Percentiles rank a stretch among this genome's conserved stretches.
Evolutionary conservation across 1,139 yeast genomes (phyloP).

Genomic region (Taiozyma onychis): DNA sequence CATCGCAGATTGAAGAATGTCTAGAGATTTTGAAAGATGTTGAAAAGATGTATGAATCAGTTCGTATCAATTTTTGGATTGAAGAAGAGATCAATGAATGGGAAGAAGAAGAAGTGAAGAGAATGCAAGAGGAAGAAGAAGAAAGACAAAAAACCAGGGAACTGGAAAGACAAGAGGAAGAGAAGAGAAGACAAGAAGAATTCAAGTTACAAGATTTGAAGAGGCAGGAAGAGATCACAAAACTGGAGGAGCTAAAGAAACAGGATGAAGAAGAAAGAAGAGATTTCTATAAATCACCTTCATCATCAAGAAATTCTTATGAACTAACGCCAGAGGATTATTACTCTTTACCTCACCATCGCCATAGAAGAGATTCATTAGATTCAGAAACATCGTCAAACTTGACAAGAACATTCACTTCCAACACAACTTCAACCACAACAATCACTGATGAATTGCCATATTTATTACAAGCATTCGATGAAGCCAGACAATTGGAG

Average conservation of each 20-base stretch:
- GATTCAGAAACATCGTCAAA: constrained; percentile 21
- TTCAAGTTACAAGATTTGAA: background rate
- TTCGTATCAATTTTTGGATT: constrained; percentile 28
- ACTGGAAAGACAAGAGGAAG: constrained; percentile 2
- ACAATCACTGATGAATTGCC: constrained; percentile 30
- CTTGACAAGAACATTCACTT: constrained; percentile 15
- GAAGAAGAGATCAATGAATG: constrained; percentile 17
- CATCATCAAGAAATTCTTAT: background rate
- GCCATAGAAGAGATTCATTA: constrained; percentile 7
- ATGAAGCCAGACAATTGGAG: constrained; percentile 30
- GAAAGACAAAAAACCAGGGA: constrained; percentile 2
- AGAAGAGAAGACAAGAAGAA: background rate
- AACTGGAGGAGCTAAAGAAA: background rate
- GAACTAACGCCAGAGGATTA: background rate
- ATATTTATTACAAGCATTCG: constrained; percentile 31
- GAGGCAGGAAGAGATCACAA: background rate
- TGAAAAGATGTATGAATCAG: constrained; percentile 32
- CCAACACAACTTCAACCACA: constrained; percentile 20
- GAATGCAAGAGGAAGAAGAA: background rate
- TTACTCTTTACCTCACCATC: background rate
- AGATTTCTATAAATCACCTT: background rate
- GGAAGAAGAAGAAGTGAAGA: constrained; percentile 12
- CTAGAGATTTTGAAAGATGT: constrained; percentile 29
- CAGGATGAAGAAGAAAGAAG: constrained; percentile 3
- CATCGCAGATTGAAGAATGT: constrained; percentile 29